Conservation (phyloP, 2,329 filamentous ascomycete genomes). For the Trichophyton verrucosum region DNA sequence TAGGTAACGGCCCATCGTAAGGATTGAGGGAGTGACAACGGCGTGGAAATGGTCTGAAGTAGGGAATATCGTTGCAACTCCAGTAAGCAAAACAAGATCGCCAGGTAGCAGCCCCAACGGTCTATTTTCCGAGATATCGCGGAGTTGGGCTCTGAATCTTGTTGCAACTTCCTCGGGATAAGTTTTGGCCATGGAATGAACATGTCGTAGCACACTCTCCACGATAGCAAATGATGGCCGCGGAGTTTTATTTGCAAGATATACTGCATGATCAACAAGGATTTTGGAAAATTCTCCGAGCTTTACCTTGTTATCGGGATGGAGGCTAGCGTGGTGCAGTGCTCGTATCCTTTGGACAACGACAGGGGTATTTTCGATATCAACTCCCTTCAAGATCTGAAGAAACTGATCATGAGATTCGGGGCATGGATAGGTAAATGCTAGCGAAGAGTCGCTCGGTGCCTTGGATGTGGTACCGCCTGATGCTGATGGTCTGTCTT, state of each 20-base stretch:
- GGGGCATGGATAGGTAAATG: slow-evolving; percentile 80
- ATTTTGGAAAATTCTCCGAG: slow-evolving; percentile 45
- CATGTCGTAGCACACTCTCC: slow-evolving; percentile 73
- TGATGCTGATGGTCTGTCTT: slow-evolving; percentile 32
- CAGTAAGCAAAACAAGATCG: slow-evolving; percentile 72
- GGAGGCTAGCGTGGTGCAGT: slow-evolving; percentile 80
- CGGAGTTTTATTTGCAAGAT: slow-evolving; percentile 40
- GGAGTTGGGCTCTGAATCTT: slow-evolving; percentile 63
- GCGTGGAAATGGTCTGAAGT: slow-evolving; percentile 97
- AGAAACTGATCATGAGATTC: slow-evolving; percentile 63
- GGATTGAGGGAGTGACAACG: slow-evolving; percentile 78
- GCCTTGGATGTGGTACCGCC: neutral
- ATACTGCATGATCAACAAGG: slow-evolving; percentile 44
- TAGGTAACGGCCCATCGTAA: slow-evolving; percentile 72
- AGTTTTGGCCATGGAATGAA: slow-evolving; percentile 82
- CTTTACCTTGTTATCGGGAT: slow-evolving; percentile 72
- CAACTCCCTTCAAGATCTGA: slow-evolving; percentile 48
- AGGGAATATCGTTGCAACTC: slow-evolving; percentile 73
- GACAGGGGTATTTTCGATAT: slow-evolving; percentile 55
- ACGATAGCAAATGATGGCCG: slow-evolving; percentile 53
- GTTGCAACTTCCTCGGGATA: slow-evolving; percentile 67
- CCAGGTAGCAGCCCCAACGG: slow-evolving; percentile 46
- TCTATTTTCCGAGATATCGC: slow-evolving; percentile 40
- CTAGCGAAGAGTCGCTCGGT: slow-evolving; percentile 36
- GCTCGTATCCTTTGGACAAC: slow-evolving; percentile 83